Evolutionary conservation across 306 rosid species (phyloP).

Genomic region (Crataegus laevigata): DNA sequence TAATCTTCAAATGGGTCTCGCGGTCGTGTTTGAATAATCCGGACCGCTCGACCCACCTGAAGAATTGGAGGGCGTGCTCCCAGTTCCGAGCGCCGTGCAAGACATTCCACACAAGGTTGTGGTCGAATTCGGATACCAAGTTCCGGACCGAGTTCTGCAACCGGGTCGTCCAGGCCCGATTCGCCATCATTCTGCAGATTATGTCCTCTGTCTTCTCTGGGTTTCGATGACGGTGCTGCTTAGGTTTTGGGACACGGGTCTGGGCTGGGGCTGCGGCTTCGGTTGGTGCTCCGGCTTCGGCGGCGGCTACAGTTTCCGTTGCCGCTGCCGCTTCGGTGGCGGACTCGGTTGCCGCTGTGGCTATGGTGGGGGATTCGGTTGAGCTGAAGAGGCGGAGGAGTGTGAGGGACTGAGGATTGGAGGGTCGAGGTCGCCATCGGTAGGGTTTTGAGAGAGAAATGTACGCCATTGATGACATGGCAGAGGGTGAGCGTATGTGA

Average conservation of each 20-base stretch:
- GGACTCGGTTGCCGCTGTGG: neutral
- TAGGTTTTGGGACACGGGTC: conserved; percentile 30
- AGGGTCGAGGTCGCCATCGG: conserved; percentile 31
- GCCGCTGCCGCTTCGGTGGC: neutral
- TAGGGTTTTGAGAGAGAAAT: conserved; percentile 43
- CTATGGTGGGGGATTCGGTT: conserved; percentile 12
- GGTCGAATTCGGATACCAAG: conserved; percentile 57
- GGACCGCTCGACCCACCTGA: conserved; percentile 82
- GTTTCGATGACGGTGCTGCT: conserved; percentile 14
- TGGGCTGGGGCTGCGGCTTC: neutral
- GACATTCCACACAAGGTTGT: conserved; percentile 61
- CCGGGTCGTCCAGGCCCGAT: conserved; percentile 92
- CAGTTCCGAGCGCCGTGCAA: conserved; percentile 52
- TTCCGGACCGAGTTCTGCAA: conserved; percentile 70
- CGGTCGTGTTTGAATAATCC: conserved; percentile 60
- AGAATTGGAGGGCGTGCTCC: conserved; percentile 77
- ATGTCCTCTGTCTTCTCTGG: conserved; percentile 45
- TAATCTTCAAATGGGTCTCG: conserved; percentile 65
- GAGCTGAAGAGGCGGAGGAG: conserved; percentile 31
- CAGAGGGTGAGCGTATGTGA: neutral
- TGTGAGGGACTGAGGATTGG: conserved; percentile 14
- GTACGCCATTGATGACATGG: conserved; percentile 38
- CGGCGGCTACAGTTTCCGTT: neutral
- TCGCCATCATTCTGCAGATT: conserved; percentile 68
- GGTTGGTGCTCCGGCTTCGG: neutral